Percentiles rank a stretch among this genome's conserved stretches.
Conservation (phyloP, 78 protist species). For the Protostelium mycophagum region DNA sequence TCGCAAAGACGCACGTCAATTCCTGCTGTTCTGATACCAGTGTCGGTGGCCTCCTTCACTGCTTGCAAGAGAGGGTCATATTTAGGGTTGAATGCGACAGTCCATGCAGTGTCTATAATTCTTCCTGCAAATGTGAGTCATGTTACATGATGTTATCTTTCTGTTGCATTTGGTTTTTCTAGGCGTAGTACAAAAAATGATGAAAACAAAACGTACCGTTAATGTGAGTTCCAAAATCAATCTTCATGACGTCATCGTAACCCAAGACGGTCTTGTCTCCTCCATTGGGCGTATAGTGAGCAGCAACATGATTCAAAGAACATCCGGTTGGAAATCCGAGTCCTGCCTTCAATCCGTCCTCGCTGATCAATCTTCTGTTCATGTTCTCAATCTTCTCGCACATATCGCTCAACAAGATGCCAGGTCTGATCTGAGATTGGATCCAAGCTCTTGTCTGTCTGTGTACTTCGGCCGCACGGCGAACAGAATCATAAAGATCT, state of each 20-base stretch:
- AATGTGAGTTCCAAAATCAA: constrained; percentile 98
- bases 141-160: background rate
- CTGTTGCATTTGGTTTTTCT: background rate
- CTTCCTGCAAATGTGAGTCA: constrained; percentile 36
- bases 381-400: constrained; percentile 74
- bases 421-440: constrained; percentile 73
- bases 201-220: constrained; percentile 62
- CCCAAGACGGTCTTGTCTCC: constrained; percentile 95
- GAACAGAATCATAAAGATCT: constrained; percentile 55
- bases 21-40: constrained; percentile 87
- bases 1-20: constrained; percentile 94
- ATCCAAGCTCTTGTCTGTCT: constrained; percentile 70
- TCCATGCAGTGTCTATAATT: constrained; percentile 97
- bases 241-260: constrained; percentile 91
- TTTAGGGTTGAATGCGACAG: constrained; percentile 75
- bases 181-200: no score
- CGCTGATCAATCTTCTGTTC: constrained; percentile 58
- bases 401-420: constrained; percentile 74
- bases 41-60: constrained; percentile 90
- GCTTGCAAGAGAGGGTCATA: constrained; percentile 90
- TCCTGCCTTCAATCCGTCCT: constrained; percentile 79
- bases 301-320: constrained; percentile 93
- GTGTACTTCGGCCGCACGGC: constrained; percentile 92
- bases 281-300: constrained; percentile 98
- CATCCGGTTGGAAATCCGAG: constrained; percentile 95